Percentiles rank a stretch among this genome's conserved stretches.
These are phyloP conservation scores for Inonotus hispidus DNA, from an alignment of 1,284 basidiomycete genomes.

Conservation along the genomic window DNA sequence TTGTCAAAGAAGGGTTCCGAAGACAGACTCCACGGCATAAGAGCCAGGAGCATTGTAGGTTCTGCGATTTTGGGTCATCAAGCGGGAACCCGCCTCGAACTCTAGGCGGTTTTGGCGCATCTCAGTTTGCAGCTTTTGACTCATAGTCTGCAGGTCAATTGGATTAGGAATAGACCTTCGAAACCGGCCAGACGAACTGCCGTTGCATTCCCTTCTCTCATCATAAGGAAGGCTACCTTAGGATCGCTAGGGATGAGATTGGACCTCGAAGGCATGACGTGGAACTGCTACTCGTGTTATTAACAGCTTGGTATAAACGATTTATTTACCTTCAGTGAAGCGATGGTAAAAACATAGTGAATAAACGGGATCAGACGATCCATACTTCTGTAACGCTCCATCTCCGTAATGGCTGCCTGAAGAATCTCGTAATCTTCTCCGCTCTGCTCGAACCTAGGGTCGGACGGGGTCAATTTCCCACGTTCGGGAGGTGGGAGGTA, in stretches of 20 bases:
- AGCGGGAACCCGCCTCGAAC: slow-evolving; percentile 83
- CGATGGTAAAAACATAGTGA: slow-evolving; percentile 91
- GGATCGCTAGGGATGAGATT: slow-evolving; percentile 81
- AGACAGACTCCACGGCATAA: slow-evolving; percentile 70
- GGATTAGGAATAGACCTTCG: slow-evolving; percentile 90
- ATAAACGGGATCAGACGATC: slow-evolving; percentile 93
- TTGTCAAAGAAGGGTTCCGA: slow-evolving; percentile 85
- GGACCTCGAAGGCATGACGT: slow-evolving; percentile 74
- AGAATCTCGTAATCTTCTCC: slow-evolving; percentile 63
- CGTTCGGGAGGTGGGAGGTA: slow-evolving; percentile 73
- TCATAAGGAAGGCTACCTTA: slow-evolving; percentile 81
- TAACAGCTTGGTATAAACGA: background rate
- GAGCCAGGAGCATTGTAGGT: slow-evolving; percentile 77
- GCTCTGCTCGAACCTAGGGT: slow-evolving; percentile 58
- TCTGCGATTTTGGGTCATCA: slow-evolving; percentile 88
- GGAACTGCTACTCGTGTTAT: slow-evolving; percentile 51
- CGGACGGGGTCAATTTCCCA: slow-evolving; percentile 66
- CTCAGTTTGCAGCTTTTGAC: slow-evolving; percentile 82
- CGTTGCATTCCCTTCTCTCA: slow-evolving; percentile 89
- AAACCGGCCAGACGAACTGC: slow-evolving; percentile 91
- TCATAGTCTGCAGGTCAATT: slow-evolving; percentile 92
- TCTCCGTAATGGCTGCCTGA: slow-evolving; percentile 69
- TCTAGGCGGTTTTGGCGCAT: slow-evolving; percentile 82
- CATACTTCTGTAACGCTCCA: slow-evolving; percentile 91
- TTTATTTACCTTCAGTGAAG: slow-evolving; percentile 75